A percentile compares a stretch with the other conserved stretches of the same genome.
Evolutionary conservation across 306 rosid genomes (phyloP).

Genomic region (Begonia fuchsioides): DNA sequence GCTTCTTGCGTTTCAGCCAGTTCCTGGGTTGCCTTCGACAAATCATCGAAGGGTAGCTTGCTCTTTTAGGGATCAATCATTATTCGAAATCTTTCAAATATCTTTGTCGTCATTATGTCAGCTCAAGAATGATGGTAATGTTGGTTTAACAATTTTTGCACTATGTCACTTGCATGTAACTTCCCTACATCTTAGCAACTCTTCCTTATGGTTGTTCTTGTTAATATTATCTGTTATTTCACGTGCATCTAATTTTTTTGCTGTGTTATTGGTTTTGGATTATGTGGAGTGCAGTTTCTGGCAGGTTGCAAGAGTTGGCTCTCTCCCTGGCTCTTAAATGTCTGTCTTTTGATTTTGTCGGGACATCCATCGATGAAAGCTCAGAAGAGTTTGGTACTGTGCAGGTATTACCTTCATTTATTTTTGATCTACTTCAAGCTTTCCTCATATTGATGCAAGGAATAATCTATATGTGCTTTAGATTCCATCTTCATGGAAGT

Average conservation of each 20-base stretch:
- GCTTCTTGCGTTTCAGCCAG: conserved; percentile 50
- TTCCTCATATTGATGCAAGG: conserved; percentile 2
- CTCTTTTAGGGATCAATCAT: conserved; percentile 83
- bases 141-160: not conserved
- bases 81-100: conserved; percentile 85
- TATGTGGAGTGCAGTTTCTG: conserved; percentile 44
- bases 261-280: conserved; percentile 9
- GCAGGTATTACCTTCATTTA: conserved; percentile 42
- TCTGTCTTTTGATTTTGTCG: conserved; percentile 93
- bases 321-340: conserved; percentile 91
- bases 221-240: too few species aligned
- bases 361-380: conserved; percentile 95
- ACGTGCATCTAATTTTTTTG: not conserved
- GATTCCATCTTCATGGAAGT: conserved; percentile 93
- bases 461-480: conserved; percentile 27
- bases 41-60: conserved; percentile 98
- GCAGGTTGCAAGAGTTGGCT: conserved; percentile 90
- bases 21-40: conserved; percentile 77
- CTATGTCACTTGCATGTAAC: too few species aligned
- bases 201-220: too few species aligned
- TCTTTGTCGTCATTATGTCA: conserved; percentile 81
- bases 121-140: conserved; percentile 77
- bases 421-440: not conserved
- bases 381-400: conserved; percentile 98
- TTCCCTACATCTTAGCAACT: too few species aligned